Percentiles rank a stretch among this genome's conserved stretches.
Conservation (phyloP, 257 asterid genomes). For the Fraxinus excelsior region DNA sequence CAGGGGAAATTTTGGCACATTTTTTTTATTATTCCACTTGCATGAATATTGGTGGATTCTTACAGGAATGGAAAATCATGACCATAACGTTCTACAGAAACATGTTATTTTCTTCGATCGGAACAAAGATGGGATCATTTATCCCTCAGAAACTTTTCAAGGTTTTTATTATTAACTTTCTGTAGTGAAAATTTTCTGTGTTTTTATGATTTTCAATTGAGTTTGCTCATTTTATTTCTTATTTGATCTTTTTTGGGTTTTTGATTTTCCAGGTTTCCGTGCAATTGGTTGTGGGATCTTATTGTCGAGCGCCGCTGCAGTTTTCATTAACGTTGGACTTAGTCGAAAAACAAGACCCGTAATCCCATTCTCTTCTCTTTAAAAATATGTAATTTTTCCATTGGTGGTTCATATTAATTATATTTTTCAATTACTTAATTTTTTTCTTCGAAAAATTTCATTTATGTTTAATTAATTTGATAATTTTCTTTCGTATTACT, state of each 20-base stretch:
- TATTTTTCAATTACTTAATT: no score
- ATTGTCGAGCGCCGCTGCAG: constrained; percentile 56
- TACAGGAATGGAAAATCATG: constrained; percentile 17
- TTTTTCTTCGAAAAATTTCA: no score
- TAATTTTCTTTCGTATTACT: no score
- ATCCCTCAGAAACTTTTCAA: constrained; percentile 76
- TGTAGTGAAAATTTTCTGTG: background rate
- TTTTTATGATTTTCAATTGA: background rate
- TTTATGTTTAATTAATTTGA: no score
- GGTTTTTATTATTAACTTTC: constrained; percentile 32
- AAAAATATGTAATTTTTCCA: background rate
- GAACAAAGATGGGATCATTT: constrained; percentile 66
- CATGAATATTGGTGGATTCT: no score
- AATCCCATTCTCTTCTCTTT: constrained; percentile 3
- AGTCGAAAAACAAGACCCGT: constrained; percentile 86
- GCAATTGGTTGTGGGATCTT: constrained; percentile 67
- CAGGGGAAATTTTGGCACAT: no score
- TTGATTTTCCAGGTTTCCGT: constrained; percentile 59
- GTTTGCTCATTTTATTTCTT: background rate
- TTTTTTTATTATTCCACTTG: no score
- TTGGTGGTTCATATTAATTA: background rate
- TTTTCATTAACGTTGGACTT: constrained; percentile 75
- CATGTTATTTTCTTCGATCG: constrained; percentile 84
- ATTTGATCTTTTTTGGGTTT: background rate
- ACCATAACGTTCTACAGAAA: constrained; percentile 54